A percentile compares a stretch with the other conserved stretches of the same genome.
These are phyloP conservation scores for Lachnellula subtilissima DNA, from an alignment of 2,329 filamentous ascomycete species.

Conservation along the genomic window DNA sequence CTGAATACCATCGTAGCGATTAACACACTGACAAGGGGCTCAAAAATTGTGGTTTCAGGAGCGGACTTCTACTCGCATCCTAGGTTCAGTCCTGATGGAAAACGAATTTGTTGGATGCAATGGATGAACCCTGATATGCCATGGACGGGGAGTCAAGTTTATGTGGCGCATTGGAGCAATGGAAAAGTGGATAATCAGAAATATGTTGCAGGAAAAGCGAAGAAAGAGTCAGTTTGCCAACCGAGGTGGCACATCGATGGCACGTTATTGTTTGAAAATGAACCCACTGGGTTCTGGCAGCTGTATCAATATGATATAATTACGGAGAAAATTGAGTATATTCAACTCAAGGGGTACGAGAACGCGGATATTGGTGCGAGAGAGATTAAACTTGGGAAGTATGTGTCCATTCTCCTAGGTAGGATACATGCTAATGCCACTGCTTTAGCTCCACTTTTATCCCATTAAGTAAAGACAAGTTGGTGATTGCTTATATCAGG, in stretches of 20 bases:
- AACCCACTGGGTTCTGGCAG: slow-evolving; percentile 43
- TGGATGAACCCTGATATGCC: slow-evolving; percentile 52
- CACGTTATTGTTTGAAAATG: slow-evolving; percentile 44
- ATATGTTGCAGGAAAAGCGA: slow-evolving; percentile 38
- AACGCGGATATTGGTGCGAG: slow-evolving; percentile 36
- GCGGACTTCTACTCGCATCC: slow-evolving; percentile 51
- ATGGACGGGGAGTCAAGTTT: slow-evolving; percentile 44
- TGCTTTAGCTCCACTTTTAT: slow-evolving; percentile 38
- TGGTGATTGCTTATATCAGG: slow-evolving; percentile 33
- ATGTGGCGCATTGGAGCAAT: slow-evolving; percentile 39
- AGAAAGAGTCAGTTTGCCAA: slow-evolving; percentile 42
- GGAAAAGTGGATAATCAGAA: slow-evolving; percentile 31
- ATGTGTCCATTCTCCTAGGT: background rate
- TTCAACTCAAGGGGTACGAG: slow-evolving; percentile 37
- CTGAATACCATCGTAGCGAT: slow-evolving; percentile 27
- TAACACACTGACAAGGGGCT: slow-evolving; percentile 29
- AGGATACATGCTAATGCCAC: slow-evolving; percentile 25
- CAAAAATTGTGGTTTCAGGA: slow-evolving; percentile 37
- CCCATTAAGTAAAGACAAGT: slow-evolving; percentile 32
- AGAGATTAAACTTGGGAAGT: slow-evolving; percentile 18
- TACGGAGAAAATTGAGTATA: slow-evolving; percentile 23
- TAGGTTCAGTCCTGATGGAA: slow-evolving; percentile 43
- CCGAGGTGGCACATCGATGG: slow-evolving; percentile 48
- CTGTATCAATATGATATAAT: slow-evolving; percentile 38
- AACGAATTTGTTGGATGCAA: slow-evolving; percentile 46